Percentiles rank a stretch among this genome's conserved stretches.
Evolutionary conservation across 2,329 filamentous ascomycete genomes (phyloP).

Genomic region (Coleophoma eucalyptorum): DNA sequence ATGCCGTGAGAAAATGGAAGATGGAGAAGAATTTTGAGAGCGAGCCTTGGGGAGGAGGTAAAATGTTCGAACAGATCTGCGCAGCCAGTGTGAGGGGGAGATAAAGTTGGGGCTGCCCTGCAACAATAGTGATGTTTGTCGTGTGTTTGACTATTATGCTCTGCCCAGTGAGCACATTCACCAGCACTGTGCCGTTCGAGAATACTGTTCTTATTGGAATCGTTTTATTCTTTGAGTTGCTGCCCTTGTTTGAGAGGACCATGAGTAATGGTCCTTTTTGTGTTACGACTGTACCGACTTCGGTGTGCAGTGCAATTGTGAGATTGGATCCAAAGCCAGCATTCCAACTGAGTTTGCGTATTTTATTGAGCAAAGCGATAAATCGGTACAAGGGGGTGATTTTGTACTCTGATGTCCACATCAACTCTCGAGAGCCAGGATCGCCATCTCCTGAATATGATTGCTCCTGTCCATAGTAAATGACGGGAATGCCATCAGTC

Average conservation of each 20-base stretch:
- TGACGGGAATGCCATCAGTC: constrained; percentile 40
- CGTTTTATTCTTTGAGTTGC: constrained; percentile 1
- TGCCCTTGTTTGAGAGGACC: constrained; percentile 11
- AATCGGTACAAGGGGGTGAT: constrained; percentile 10
- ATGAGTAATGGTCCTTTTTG: constrained; percentile 13
- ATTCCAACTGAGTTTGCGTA: constrained; percentile 10
- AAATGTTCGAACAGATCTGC: constrained; percentile 5
- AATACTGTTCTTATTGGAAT: constrained; percentile 7
- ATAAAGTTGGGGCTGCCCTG: constrained; percentile 8
- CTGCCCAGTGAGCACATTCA: constrained; percentile 10
- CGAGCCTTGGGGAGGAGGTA: not conserved
- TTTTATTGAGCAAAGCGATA: constrained; percentile 8
- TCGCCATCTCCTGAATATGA: not conserved
- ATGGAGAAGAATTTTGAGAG: not conserved
- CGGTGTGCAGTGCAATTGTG: constrained; percentile 3
- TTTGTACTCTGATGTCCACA: constrained; percentile 2
- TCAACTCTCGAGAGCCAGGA: constrained; percentile 1
- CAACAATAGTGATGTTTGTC: constrained; percentile 3
- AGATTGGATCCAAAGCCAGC: constrained; percentile 11
- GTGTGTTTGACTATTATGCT: constrained; percentile 8
- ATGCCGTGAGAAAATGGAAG: not conserved
- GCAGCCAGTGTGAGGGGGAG: constrained; percentile 6
- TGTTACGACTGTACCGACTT: constrained; percentile 2
- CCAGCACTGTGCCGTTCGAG: constrained; percentile 7
- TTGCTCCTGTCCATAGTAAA: constrained; percentile 2